phyloP scores from a whole-genome alignment of 1,284 basidiomycete species.

The Rhodotorula sp. region DNA sequence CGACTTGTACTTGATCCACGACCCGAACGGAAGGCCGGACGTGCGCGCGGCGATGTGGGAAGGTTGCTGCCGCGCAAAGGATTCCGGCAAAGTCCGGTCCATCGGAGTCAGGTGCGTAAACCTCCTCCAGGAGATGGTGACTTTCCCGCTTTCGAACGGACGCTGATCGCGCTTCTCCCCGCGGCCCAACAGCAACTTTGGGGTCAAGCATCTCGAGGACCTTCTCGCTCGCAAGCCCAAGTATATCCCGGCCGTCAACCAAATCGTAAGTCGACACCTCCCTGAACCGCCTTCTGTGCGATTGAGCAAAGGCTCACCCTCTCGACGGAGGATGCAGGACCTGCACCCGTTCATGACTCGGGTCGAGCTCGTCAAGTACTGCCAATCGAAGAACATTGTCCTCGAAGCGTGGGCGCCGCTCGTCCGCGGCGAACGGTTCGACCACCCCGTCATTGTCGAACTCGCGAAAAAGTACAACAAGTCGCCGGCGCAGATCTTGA shows the following conservation, averaged over 20 bases:
- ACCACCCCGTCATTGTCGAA: slow-evolving; percentile 59
- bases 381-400: slow-evolving; percentile 64
- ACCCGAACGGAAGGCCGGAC: slow-evolving; percentile 52
- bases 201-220: slow-evolving; percentile 73
- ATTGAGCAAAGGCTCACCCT: background rate
- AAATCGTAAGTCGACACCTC: slow-evolving; percentile 54
- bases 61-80: slow-evolving; percentile 54
- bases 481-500: slow-evolving; percentile 68
- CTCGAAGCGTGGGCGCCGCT: slow-evolving; percentile 63
- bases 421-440: slow-evolving; percentile 60
- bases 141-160: slow-evolving; percentile 57
- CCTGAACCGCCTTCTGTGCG: no score
- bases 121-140: background rate
- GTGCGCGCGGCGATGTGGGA: slow-evolving; percentile 40
- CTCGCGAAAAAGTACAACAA: slow-evolving; percentile 66
- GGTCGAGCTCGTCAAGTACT: slow-evolving; percentile 72
- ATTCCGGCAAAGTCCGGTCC: slow-evolving; percentile 65
- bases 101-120: slow-evolving; percentile 63
- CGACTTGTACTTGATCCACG: slow-evolving; percentile 76
- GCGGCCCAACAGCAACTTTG: slow-evolving; percentile 43
- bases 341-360: slow-evolving; percentile 84
- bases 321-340: slow-evolving; percentile 49
- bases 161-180: background rate
- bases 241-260: slow-evolving; percentile 68
- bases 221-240: slow-evolving; percentile 61